Conservation (phyloP, 805 yeast species). For the Phaffomyces opuntiae region DNA sequence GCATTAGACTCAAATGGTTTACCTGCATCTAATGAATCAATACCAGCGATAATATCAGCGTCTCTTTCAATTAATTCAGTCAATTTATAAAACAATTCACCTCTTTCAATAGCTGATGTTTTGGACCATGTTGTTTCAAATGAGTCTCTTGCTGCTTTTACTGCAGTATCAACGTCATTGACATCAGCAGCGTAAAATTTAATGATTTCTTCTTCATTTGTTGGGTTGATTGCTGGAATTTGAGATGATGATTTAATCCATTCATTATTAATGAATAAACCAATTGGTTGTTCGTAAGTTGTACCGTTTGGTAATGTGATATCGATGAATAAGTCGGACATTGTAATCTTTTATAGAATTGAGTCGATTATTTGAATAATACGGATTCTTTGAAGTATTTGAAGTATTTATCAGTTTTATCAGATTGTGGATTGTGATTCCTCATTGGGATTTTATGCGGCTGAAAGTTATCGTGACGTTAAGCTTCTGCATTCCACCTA, state of each 20-base stretch:
- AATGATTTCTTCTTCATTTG: slow-evolving; percentile 54
- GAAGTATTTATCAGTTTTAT: too few relatives aligned
- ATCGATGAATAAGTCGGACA: background rate
- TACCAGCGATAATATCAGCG: slow-evolving; percentile 54
- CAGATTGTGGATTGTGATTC: too few relatives aligned
- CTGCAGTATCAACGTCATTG: slow-evolving; percentile 19
- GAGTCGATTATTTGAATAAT: too few relatives aligned
- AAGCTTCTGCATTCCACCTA: too few relatives aligned
- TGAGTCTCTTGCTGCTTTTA: slow-evolving; percentile 48
- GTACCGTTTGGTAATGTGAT: slow-evolving; percentile 61
- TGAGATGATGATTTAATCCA: slow-evolving; percentile 61
- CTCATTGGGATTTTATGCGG: too few relatives aligned
- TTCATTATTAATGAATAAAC: slow-evolving; percentile 84
- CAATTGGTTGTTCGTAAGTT: slow-evolving; percentile 71
- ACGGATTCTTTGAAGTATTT: too few relatives aligned
- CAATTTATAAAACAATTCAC: slow-evolving; percentile 45
- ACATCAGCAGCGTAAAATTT: slow-evolving; percentile 22
- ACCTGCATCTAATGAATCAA: slow-evolving; percentile 75
- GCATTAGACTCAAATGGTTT: slow-evolving; percentile 63
- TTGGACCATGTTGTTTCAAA: slow-evolving; percentile 60
- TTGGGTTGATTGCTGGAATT: slow-evolving; percentile 45
- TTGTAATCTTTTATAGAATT: too few relatives aligned
- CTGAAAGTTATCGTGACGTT: too few relatives aligned
- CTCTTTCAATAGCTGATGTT: slow-evolving; percentile 50
- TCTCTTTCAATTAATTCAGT: slow-evolving; percentile 65